Base-by-base conservation (phyloP, 805 yeast species). In the Tanozyma kutaoensis region DNA sequence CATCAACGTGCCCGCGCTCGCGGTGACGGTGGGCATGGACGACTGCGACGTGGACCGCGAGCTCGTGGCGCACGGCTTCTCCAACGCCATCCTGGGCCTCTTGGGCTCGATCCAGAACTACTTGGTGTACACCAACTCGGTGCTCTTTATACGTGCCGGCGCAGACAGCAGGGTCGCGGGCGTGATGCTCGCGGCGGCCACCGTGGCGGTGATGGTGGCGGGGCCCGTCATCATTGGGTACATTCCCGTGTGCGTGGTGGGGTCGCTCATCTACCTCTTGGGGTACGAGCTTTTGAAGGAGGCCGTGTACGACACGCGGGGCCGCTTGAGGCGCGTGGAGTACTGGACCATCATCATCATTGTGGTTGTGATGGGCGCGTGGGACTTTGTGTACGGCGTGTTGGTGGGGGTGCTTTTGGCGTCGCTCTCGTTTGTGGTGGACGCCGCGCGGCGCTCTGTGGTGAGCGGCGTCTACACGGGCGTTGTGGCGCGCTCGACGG, bases 241-340 rank as follows among this genome's bases (percentile, higher is more conserved):
- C 45, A 91, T 91, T 26, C 98, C 98, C 0, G 82, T 91, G 11
- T 80, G 94, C 55, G 96, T 91, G 22, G 98, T 91, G 15, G 97
- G 96, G 0, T 72, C 95, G 0, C 66, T 91, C 32, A 91, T 91
- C 36, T 91, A 79, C 50, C 55, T 91, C 31, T 61, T 91, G 26
- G 98, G 98, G 2, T 80, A 88, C 46, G 98, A 91, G 48, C 58
- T 91, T 28, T 49, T 91, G 37, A 73, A 77, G 29, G 98, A 91
- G 50, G 81, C 96, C 0, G 43, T 91, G 6, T 70, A 68, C 39
- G 97, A 91, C 48, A 84, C 97, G 0, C 65, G 68, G 52, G 91
- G 88, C 4, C 69, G 76, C 35, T 65, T 88, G 25, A 64, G 74
- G 20, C 60, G 50, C 14, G 77, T 81, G 39, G 98, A 91, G 50